These are phyloP conservation scores for Beauveria medogensis DNA, from an alignment of 2,329 filamentous ascomycete species.

Conservation along the genomic window DNA sequence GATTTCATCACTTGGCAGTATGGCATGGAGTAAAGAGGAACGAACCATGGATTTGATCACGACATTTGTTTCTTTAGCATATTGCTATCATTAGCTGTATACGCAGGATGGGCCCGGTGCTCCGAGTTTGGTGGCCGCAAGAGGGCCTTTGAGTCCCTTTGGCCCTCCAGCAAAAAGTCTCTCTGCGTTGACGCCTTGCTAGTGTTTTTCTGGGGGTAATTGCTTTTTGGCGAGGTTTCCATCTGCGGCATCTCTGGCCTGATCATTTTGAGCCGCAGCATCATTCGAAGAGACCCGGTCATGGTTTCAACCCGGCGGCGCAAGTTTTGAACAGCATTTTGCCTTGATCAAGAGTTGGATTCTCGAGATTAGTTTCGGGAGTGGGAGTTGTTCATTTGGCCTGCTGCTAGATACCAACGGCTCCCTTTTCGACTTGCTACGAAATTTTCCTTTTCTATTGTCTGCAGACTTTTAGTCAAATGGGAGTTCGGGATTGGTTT, in stretches of 20 bases:
- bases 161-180: background rate
- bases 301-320: background rate
- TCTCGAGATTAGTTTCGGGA: background rate
- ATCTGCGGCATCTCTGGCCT: background rate
- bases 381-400: background rate
- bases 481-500: background rate
- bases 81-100: background rate
- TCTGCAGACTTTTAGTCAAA: background rate
- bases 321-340: background rate
- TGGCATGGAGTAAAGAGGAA: background rate
- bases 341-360: background rate
- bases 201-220: background rate
- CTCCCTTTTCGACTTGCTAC: background rate
- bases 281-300: background rate
- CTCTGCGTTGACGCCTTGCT: background rate
- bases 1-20: constrained; percentile 1
- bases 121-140: background rate
- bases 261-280: background rate
- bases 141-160: background rate
- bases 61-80: constrained; percentile 1
- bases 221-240: background rate
- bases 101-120: background rate
- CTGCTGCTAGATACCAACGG: background rate
- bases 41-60: constrained; percentile 3
- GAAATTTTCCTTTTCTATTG: background rate